A percentile compares a stretch with the other conserved stretches of the same genome.
These are phyloP conservation scores for Mycena sp. DNA, from an alignment of 1,284 basidiomycete genomes.

Conservation along the genomic window DNA sequence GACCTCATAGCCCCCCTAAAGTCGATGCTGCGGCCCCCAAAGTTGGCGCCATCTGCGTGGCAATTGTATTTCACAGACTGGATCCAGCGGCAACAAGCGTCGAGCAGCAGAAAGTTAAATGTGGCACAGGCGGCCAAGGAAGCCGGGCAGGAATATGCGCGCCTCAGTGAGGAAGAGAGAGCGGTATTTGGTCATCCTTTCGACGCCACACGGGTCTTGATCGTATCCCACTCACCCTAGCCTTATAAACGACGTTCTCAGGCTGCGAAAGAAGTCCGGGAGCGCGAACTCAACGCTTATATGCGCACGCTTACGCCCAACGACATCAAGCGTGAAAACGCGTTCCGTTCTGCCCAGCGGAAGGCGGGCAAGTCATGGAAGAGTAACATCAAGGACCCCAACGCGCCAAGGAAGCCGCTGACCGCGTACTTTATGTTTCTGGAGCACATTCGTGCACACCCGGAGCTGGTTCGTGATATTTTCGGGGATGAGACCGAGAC, in stretches of 20 bases:
- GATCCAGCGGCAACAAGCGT: conserved; percentile 89
- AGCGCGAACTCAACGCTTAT: conserved; percentile 86
- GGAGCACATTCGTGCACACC: conserved; percentile 85
- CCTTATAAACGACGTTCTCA: conserved; percentile 86
- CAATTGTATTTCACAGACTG: conserved; percentile 97
- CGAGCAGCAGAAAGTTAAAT: conserved; percentile 85
- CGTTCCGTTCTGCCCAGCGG: conserved; percentile 90
- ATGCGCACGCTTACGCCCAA: conserved; percentile 92
- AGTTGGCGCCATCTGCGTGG: conserved; percentile 95
- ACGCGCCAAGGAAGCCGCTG: conserved; percentile 95
- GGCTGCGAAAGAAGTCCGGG: conserved; percentile 84
- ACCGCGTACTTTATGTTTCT: conserved; percentile 97
- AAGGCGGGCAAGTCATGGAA: conserved; percentile 94
- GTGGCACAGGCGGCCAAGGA: conserved; percentile 97
- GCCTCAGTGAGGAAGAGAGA: conserved; percentile 82
- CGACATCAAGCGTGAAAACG: conserved; percentile 95
- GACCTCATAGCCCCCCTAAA: conserved; percentile 60
- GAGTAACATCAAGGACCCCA: conserved; percentile 96
- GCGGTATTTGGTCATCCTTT: conserved; percentile 60
- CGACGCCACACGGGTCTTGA: conserved; percentile 39
- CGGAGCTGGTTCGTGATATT: conserved; percentile 76
- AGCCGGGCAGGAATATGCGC: conserved; percentile 91
- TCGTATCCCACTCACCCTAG: conserved; percentile 52
- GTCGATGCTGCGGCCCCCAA: conserved; percentile 85
- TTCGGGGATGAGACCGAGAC: conserved; percentile 96